Base-by-base conservation (phyloP, 1,139 yeast species). In the Nadsonia starkeyi-henricii region DNA sequence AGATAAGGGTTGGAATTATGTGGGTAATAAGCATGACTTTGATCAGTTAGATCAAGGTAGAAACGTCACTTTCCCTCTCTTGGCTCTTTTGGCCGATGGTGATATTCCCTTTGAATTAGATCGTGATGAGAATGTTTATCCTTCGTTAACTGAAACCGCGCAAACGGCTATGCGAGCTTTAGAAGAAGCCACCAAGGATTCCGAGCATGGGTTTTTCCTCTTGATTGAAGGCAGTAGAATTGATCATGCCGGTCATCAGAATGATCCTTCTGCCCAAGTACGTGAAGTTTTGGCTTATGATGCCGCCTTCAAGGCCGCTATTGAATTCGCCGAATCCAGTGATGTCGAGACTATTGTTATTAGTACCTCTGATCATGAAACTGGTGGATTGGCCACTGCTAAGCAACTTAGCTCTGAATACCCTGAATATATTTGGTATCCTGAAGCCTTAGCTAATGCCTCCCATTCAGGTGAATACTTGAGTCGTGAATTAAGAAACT, bases 171-270 rank as follows among this genome's bases (percentile, higher is more conserved):
- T 85, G 54, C 74, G 69, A 26, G 78, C 86, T 0, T 69, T 86
- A 54, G 68, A 74, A 5, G 67, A 74, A 50, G 88, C 89, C 20
- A 75, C 91, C 1, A 66, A 72, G 53, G 73, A 83, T 53, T 72
- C 81, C 1, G 89, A 84, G 19, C 66, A 81, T 55, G 95, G 95
- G 0, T 85, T 86, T 63, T 85, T 86, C 66, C 62, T 86, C 47
- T 62, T 86, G 62, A 76, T 86, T 52, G 96, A 86, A 68, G 95
- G 95, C 8, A 82, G 93, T 15, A 73, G 95, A 62, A 85, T 86
- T 57, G 96, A 86, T 63, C 95, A 86, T 62, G 94, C 95, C 2
- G 95, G 95, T 41, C 96, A 86, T 62, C 77, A 75, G 55, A 86
- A 86, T 59, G 95, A 86, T 61, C 88, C 95, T 13, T 85, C 86